phyloP scores from a whole-genome alignment of 2,329 filamentous ascomycete genomes.

The Stylonectria norvegica region DNA sequence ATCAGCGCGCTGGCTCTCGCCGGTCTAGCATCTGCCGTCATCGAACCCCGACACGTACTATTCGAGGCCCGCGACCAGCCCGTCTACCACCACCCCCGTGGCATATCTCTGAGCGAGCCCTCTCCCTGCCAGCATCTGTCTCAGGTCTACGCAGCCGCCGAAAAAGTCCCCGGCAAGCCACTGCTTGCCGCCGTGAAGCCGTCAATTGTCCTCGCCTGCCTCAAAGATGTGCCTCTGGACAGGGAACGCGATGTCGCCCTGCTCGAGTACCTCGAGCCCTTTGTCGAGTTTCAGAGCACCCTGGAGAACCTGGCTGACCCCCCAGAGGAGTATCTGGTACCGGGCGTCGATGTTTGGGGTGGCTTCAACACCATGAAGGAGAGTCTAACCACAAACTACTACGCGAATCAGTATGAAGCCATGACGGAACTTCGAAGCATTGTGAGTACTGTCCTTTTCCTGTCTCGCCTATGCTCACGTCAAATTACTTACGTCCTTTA shows the following conservation, averaged over 20 bases:
- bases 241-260: constrained; percentile 23
- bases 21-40: constrained; percentile 14
- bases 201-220: constrained; percentile 20
- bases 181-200: constrained; percentile 15
- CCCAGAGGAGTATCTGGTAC: constrained; percentile 21
- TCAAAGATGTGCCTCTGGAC: constrained; percentile 24
- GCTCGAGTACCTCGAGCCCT: constrained; percentile 19
- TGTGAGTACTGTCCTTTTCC: constrained; percentile 22
- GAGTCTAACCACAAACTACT: constrained; percentile 15
- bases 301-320: constrained; percentile 22
- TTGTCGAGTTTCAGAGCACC: constrained; percentile 21
- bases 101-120: constrained; percentile 11
- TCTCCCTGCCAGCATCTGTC: constrained; percentile 20
- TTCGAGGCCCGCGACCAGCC: constrained; percentile 15
- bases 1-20: constrained; percentile 18
- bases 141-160: constrained; percentile 13
- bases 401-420: constrained; percentile 21
- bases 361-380: constrained; percentile 16
- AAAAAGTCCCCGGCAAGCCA: constrained; percentile 3
- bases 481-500: constrained; percentile 7
- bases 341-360: constrained; percentile 21
- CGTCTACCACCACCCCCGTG: constrained; percentile 11
- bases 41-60: constrained; percentile 21
- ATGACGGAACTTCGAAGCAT: constrained; percentile 22
- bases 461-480: neutral